Evolutionary conservation across 495 filamentous ascomycete genomes (phyloP).

Genomic region (Hyaloscypha variabilis): DNA sequence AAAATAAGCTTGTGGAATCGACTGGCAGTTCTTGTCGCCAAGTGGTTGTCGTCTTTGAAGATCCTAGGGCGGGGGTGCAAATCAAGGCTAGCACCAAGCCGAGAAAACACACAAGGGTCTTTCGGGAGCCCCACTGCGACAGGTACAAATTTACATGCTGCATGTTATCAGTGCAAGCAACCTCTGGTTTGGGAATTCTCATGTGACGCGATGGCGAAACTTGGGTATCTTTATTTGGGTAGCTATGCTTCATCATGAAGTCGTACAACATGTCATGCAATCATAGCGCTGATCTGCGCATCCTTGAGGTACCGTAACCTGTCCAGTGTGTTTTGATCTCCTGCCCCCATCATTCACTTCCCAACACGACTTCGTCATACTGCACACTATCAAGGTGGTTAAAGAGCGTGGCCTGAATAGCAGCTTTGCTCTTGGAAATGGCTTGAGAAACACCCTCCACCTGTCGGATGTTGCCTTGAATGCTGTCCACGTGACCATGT

Average conservation of each 20-base stretch:
- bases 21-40: slow-evolving; percentile 11
- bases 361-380: slow-evolving; percentile 32
- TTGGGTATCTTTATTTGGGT: not conserved
- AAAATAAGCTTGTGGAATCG: slow-evolving; percentile 12
- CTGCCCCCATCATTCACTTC: not conserved
- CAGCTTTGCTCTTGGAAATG: slow-evolving; percentile 50
- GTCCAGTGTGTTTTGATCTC: not conserved
- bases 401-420: slow-evolving; percentile 39
- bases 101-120: not conserved
- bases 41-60: slow-evolving; percentile 1
- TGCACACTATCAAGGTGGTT: slow-evolving; percentile 24
- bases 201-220: not conserved
- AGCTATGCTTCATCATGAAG: not conserved
- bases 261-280: slow-evolving; percentile 5
- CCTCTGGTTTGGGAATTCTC: not conserved
- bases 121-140: not conserved
- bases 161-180: not conserved
- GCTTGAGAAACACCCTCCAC: slow-evolving; percentile 54
- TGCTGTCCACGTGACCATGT: slow-evolving; percentile 56
- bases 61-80: not conserved
- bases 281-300: not conserved
- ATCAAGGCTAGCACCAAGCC: not conserved
- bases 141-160: not conserved
- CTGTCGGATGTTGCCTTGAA: slow-evolving; percentile 56
- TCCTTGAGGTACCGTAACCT: not conserved